Evolutionary conservation across 495 filamentous ascomycete species (phyloP).

Genomic region (Collariella sp.): DNA sequence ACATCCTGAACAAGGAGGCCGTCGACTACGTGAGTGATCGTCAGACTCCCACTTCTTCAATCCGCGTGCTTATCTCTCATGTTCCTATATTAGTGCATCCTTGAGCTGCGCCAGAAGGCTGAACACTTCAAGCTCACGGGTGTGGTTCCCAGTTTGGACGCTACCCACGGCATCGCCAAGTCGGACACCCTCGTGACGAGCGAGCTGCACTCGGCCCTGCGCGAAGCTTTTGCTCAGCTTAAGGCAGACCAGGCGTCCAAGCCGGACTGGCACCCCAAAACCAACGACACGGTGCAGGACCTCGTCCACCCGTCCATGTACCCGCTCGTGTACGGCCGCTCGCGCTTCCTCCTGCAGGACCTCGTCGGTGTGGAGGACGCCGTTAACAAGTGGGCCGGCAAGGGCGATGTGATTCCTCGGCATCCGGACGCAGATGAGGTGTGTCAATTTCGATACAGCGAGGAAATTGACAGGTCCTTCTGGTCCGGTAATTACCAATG

Average conservation of each 20-base stretch:
- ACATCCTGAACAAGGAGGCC: not conserved
- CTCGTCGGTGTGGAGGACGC: conserved; percentile 26
- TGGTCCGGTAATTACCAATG: conserved; percentile 51
- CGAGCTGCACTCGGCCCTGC: conserved; percentile 13
- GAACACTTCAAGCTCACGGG: conserved; percentile 25
- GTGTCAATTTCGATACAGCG: not conserved
- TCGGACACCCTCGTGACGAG: conserved; percentile 20
- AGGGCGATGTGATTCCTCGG: conserved; percentile 24
- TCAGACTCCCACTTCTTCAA: too few species aligned
- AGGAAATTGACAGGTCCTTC: conserved; percentile 12
- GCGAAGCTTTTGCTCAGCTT: conserved; percentile 23
- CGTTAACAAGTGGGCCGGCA: conserved; percentile 25
- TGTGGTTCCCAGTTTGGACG: conserved; percentile 27
- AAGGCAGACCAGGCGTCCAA: conserved; percentile 35
- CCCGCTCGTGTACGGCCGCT: conserved; percentile 43
- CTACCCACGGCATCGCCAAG: conserved; percentile 19
- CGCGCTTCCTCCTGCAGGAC: conserved; percentile 16
- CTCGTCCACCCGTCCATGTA: conserved; percentile 56
- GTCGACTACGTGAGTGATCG: not conserved
- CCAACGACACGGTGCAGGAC: conserved; percentile 48
- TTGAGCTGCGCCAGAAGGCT: conserved; percentile 1
- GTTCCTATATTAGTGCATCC: conserved; percentile 5
- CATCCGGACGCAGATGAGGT: not conserved
- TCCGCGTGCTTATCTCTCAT: not conserved
- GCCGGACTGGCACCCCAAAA: conserved; percentile 53